Conservation (phyloP, 2,329 filamentous ascomycete species). For the Diaporthe sp. region DNA sequence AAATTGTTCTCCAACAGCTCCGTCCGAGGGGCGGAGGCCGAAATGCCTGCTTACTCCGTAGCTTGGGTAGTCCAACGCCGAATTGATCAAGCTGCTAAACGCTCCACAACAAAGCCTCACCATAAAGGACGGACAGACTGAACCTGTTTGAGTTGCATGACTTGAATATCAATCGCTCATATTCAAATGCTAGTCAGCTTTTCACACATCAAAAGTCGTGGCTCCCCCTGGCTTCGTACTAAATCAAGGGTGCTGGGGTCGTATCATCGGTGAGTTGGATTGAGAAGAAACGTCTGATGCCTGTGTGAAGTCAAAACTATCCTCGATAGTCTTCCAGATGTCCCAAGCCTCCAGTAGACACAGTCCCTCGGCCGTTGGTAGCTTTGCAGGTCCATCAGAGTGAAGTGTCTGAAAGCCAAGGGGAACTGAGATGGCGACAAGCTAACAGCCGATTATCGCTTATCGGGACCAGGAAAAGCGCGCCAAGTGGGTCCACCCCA, state of each 20-base stretch:
- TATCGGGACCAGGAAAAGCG: background rate
- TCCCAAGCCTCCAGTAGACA: background rate
- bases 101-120: background rate
- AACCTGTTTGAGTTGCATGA: background rate
- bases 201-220: background rate
- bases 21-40: background rate
- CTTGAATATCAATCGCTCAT: background rate
- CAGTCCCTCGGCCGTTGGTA: background rate
- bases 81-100: background rate
- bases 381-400: background rate
- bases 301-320: background rate
- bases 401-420: too few relatives aligned
- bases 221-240: background rate
- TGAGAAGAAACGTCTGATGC: background rate
- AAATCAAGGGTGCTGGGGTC: background rate
- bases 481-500: constrained; percentile 2
- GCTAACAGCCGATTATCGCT: background rate
- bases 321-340: background rate
- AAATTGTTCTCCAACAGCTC: background rate
- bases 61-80: background rate
- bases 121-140: background rate
- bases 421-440: too few relatives aligned
- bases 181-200: background rate
- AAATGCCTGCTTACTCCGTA: background rate
- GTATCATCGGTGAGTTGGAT: background rate